Base-by-base conservation (phyloP, 2,329 filamentous ascomycete genomes). In the Chaetomiaceae sp. region DNA sequence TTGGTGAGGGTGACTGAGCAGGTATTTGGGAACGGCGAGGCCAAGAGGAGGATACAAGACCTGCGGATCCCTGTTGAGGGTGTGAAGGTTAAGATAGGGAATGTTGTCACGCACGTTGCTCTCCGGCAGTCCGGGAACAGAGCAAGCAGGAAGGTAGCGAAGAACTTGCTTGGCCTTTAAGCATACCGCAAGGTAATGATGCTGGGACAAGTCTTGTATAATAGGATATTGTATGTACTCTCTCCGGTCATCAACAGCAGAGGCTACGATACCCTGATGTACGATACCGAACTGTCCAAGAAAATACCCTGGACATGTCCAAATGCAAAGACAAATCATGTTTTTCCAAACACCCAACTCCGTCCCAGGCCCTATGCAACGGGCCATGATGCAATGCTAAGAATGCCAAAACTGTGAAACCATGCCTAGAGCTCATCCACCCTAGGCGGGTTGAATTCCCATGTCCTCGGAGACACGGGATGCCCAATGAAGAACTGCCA, bases 31-130 rank as follows among this genome's bases (percentile, higher is more conserved):
- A 46, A 39, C 5, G 49, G 57, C 6, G 49, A 54, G 9, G 60
- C 62, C 42, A 50, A 65, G 12, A 64, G 58, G 3, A 63, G 54
- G 7, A 50, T 81, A 11, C 63, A 58, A 9, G 64, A 63, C 0
- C 75, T 84, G 61, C 63, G 65, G 3, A 71, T 91, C 37, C 68
- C 59, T 1, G 82, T 89, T 44, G 70, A 77, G 7, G 80, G 78
- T 8, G 70, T 92, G 58, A 91, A 91, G 70, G 79, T 76, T 31
- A 91, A 91, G 72, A 83, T 91, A 64, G 88, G 88, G 6, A 91
- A 91, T 63, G 70, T 76, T 15, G 80, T 91, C 17, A 62, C 59
- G 8, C 45, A 59, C 29, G 53, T 59, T 12, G 43, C 56, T 5
- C 46, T 63, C 2, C 36, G 20, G 14, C 22, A 49, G 22, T 25